Evolutionary conservation across 2,329 filamentous ascomycete genomes (phyloP), one percentile per base, ranked within the genome.

Genomic region (Mycosphaerella arachidis): DNA sequence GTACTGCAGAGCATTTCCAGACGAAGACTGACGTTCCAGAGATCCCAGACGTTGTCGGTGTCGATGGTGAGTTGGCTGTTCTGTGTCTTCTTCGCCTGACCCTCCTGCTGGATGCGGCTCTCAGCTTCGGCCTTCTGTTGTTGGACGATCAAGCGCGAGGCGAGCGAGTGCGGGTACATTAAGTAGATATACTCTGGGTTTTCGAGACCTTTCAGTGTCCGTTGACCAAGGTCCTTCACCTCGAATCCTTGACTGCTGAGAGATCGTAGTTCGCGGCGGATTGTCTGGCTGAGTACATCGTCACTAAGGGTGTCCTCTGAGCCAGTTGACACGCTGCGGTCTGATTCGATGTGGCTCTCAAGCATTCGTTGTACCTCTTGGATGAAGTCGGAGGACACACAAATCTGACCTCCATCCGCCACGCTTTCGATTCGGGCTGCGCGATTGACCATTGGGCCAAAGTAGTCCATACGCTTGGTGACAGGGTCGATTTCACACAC

Each of bases 371-470:
- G 91, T 57, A 97, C 93, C 74, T 99, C 94, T 12, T 90, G 90
- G 71, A 99, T 96, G 76, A 97, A 97, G 74, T 99, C 94, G 1
- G 92, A 92, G 0, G 92, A 97, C 1, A 97, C 94, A 0, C 93
- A 94, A 66, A 97, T 97, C 73, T 99, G 93, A 0, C 94, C 94
- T 62, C 94, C 94, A 73, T 99, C 94, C 37, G 94, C 94, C 48
- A 96, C 92, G 24, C 91, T 89, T 6, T 91, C 94, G 66, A 99
- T 96, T 77, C 94, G 89, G 16, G 94, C 89, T 0, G 94, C 91
- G 71, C 95, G 92, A 77, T 99, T 99, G 70, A 99, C 94, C 92
- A 99, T 99, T 13, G 94, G 94, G 0, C 94, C 94, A 73, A 97
- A 99, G 77, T 99, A 99, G 71, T 99, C 94, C 94, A 99, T 99